phyloP scores from a whole-genome alignment of 1,139 yeast genomes.

The Blastobotrys illinoisensis region DNA sequence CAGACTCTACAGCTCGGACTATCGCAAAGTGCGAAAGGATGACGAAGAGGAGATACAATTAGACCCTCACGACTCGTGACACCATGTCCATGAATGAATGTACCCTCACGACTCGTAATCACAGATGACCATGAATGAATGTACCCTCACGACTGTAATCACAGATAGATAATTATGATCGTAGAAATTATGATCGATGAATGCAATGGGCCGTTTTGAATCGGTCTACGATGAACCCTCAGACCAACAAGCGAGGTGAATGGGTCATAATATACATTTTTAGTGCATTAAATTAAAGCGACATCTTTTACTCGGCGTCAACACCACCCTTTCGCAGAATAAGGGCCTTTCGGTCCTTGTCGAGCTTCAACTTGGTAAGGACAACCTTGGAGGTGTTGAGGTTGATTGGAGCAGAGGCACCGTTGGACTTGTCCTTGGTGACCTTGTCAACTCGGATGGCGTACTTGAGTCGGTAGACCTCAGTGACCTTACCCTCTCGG shows the following conservation, averaged over 20 bases:
- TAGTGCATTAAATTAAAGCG: constrained; percentile 1
- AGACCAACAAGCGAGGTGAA: no score
- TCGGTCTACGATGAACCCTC: no score
- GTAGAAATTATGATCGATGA: no score
- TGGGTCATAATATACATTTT: background rate
- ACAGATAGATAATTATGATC: no score
- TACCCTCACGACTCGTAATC: no score
- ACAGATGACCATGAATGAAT: no score
- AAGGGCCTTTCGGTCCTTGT: constrained; percentile 98
- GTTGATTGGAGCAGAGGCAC: constrained; percentile 97
- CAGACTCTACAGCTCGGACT: background rate
- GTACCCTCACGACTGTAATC: no score
- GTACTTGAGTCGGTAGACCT: constrained; percentile 98
- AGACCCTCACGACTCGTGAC: background rate
- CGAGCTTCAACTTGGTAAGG: constrained; percentile 96
- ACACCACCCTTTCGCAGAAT: constrained; percentile 89
- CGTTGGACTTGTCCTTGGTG: constrained; percentile 96
- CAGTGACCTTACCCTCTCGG: constrained; percentile 96
- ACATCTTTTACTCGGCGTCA: constrained; percentile 48
- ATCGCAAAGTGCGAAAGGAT: background rate
- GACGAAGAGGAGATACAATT: background rate
- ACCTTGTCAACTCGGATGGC: constrained; percentile 96
- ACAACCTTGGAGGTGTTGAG: constrained; percentile 99
- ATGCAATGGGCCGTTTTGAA: no score
- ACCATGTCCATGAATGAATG: no score